Base-by-base conservation (phyloP, 768 basidiomycete genomes). In the Sporobolomyces roseus region DNA sequence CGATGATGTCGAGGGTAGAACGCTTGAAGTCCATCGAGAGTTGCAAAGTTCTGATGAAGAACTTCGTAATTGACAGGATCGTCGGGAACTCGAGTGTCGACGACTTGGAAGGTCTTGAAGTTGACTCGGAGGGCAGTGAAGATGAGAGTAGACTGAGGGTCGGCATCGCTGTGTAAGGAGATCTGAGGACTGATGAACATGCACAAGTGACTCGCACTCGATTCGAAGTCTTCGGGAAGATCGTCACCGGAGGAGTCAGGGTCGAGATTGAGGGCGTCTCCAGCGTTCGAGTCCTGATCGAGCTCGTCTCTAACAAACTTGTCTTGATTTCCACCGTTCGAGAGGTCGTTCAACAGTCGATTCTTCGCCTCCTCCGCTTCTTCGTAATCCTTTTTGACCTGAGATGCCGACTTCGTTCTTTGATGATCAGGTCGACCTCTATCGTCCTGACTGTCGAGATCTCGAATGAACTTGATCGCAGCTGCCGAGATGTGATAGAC, bases 101-200 rank as follows among this genome's bases (percentile, higher is more conserved):
- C 84, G 74, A 97, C 88, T 8, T 83, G 82, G 78, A 87, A 92
- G 3, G 85, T 84, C 77, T 88, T 87, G 64, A 92, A 80, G 71
- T 87, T 89, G 12, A 88, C 86, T 73, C 90, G 88, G 38, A 88
- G 84, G 32, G 92, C 88, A 21, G 91, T 87, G 8, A 89, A 77
- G 29, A 94, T 84, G 55, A 89, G 84, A 35, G 86, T 84, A 2
- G 87, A 83, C 63, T 77, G 70, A 35, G 81, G 78, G 52, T 78
- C 77, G 23, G 81, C 77, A 45, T 87, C 84, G 68, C 86, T 88
- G 25, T 84, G 82, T 32, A 96, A 80, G 14, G 91, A 85, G 59
- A 98, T 84, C 76, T 98, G 93, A 17, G 93, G 92, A 75, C 93
- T 93, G 66, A 94, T 80, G 38, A 97, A 82, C n/a, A 92, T 82